phyloP scores from a whole-genome alignment of 805 yeast species.

The Myxozyma kluyveri region DNA sequence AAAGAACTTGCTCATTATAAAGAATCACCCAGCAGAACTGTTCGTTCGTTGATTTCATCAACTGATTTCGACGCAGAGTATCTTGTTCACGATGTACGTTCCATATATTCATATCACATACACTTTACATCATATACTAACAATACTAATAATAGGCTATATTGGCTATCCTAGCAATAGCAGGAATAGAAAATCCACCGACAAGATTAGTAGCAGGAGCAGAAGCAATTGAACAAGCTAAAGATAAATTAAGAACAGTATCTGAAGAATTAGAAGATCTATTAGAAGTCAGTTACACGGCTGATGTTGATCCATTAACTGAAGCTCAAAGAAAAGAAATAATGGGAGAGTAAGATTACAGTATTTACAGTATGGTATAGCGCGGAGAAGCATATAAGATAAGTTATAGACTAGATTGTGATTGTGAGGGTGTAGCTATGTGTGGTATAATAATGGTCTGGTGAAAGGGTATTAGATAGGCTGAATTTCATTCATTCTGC shows the following conservation, averaged over 20 bases:
- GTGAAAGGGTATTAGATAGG: too few species aligned
- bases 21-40: slow-evolving; percentile 23
- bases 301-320: slow-evolving; percentile 29
- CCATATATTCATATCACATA: background rate
- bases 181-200: slow-evolving; percentile 39
- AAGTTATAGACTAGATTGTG: too few species aligned
- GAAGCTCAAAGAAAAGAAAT: slow-evolving; percentile 21
- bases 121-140: background rate
- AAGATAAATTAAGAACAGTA: slow-evolving; percentile 33
- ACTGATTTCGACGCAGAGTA: slow-evolving; percentile 29
- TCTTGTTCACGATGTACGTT: slow-evolving; percentile 29
- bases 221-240: slow-evolving; percentile 35
- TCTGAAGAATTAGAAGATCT: slow-evolving; percentile 38
- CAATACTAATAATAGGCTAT: slow-evolving; percentile 5
- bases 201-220: slow-evolving; percentile 35
- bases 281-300: slow-evolving; percentile 28
- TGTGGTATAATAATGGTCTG: background rate
- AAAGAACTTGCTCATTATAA: slow-evolving; percentile 18
- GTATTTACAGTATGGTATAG: background rate
- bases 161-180: slow-evolving; percentile 32
- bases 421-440: too few species aligned
- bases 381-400: background rate
- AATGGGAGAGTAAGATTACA: slow-evolving; percentile 9
- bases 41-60: slow-evolving; percentile 23
- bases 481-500: too few species aligned